A percentile compares a stretch with the other conserved stretches of the same genome.
Conservation (phyloP, 164 flowering plant species). For the Santalum album region DNA sequence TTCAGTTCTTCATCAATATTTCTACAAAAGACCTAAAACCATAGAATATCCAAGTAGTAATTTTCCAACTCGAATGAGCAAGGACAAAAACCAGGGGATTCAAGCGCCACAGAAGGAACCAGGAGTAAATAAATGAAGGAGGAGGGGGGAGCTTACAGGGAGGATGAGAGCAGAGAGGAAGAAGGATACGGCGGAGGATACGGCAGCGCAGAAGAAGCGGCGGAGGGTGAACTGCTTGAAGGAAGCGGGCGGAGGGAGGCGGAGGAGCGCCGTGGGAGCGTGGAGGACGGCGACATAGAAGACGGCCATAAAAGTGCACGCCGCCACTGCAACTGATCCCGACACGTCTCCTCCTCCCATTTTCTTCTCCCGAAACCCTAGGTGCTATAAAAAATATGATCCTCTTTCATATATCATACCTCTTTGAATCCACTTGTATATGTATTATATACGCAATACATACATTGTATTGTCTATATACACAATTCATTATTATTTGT, state of each 20-base stretch:
- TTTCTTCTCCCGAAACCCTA: conserved; percentile 16
- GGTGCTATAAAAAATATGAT: no score
- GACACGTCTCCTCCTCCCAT: conserved; percentile 25
- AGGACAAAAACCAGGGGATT: no score
- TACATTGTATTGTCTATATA: no score
- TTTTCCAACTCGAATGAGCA: background rate
- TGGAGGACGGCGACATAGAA: conserved; percentile 79
- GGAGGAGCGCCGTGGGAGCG: conserved; percentile 67
- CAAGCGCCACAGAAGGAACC: background rate
- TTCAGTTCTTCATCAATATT: no score
- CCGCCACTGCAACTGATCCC: conserved; percentile 36
- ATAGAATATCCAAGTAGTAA: background rate
- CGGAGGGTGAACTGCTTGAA: conserved; percentile 54
- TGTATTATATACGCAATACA: no score
- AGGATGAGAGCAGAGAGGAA: conserved; percentile 43
- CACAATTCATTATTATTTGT: no score
- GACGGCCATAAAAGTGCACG: conserved; percentile 55
- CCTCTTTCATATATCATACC: no score
- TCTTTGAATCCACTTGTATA: no score
- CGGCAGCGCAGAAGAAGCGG: conserved; percentile 66
- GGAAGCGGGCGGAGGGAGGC: conserved; percentile 65
- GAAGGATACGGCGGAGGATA: conserved; percentile 53
- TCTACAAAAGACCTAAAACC: no score
- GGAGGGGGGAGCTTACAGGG: conserved; percentile 34
- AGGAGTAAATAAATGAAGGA: background rate